Evolutionary conservation across 2,329 filamentous ascomycete genomes (phyloP), one percentile per base, ranked within the genome.

Genomic region (Colletotrichum somersetense): DNA sequence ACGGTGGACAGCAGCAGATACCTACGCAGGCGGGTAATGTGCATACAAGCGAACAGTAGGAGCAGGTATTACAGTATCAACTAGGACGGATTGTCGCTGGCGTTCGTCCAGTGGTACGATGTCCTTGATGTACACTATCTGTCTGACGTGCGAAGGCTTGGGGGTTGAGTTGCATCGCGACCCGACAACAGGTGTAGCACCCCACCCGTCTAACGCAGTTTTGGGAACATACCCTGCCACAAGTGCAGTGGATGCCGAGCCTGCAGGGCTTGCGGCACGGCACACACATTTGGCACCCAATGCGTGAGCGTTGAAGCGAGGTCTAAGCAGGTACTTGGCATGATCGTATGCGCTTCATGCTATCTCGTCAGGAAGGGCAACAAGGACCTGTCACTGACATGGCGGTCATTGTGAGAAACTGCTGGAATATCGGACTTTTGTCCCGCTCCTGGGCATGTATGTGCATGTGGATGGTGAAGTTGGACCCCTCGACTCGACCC

Each of bases 201-300:
- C 67, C 71, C 67, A 57, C 61, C 56, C 66, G 48, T 50, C 62
- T 52, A 62, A 67, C 23, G 53, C 61, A 48, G 30, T 55, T 57
- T 64, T 62, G 67, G 67, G 67, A 66, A 71, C 56, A 66, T 50
- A 58, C 58, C 58, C 57, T 71, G 66, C 56, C 55, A 44, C 63
- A 67, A 61, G 42, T 71, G 66, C 66, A 65, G 66, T 64, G 66
- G 58, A 70, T 72, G 59, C 70, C 65, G 68, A 67, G 68, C 68
- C 65, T 63, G 68, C 68, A 67, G 64, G 68, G 23, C 69, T 61
- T 72, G 69, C 69, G 58, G 69, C 66, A 30, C 30, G 30, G 30
- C 30, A 30, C 30, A 30, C 30, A 64, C 58, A 64, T 69, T 64
- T 72, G 65, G 38, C 66, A 48, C 42, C 69, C 52, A 72, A 63